phyloP scores from a whole-genome alignment of 306 rosid species.

The Lagenaria siceraria region DNA sequence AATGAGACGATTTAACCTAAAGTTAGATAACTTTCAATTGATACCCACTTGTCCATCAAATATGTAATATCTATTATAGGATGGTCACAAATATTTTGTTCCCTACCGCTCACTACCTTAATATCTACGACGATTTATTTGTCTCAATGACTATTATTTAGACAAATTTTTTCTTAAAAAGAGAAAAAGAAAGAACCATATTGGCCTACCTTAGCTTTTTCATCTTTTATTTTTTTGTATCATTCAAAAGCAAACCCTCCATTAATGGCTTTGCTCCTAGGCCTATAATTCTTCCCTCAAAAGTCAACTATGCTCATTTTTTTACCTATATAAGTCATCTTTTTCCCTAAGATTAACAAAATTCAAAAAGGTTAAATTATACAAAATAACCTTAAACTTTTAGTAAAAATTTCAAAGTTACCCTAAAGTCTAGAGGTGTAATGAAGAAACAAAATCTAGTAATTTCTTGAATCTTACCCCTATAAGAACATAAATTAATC shows the following conservation, averaged over 20 bases:
- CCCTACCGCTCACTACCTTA: not conserved
- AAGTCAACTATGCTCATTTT: not conserved
- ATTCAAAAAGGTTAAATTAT: not conserved
- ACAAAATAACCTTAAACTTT: too few relatives aligned
- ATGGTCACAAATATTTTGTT: not conserved
- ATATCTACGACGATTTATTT: not conserved
- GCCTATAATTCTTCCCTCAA: not conserved
- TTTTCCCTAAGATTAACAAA: not conserved
- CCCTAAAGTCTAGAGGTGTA: too few relatives aligned
- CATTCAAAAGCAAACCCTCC: not conserved
- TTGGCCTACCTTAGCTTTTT: not conserved
- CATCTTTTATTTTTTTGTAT: not conserved
- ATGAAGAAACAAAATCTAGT: not conserved
- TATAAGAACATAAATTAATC: not conserved
- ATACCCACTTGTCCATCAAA: not conserved
- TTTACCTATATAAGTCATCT: too few relatives aligned
- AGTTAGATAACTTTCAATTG: not conserved
- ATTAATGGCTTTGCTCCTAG: not conserved
- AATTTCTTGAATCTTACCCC: not conserved
- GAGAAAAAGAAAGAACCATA: not conserved
- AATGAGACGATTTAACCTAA: too few relatives aligned
- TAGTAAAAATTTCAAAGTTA: too few relatives aligned
- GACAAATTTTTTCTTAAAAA: not conserved
- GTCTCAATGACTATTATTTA: not conserved
- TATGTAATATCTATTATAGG: not conserved